Percentiles rank a stretch among this genome's conserved stretches.
phyloP scores from a whole-genome alignment of 1,284 basidiomycete species.

The Fomitopsis betulina region DNA sequence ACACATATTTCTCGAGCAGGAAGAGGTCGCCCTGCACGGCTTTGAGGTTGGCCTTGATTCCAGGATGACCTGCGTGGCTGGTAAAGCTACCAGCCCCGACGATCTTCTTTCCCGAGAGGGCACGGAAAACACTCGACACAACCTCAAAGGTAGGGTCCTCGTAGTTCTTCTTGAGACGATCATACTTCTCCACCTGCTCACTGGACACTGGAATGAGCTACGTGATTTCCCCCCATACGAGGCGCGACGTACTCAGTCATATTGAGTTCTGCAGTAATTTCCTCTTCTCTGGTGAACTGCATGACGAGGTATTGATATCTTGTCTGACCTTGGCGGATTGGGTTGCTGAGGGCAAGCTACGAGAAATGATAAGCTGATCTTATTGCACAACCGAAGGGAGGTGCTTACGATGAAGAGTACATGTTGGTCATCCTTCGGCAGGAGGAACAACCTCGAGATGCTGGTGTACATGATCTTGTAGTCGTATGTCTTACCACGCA shows the following conservation, averaged over 20 bases:
- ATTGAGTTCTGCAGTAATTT: constrained; percentile 94
- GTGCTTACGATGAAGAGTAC: constrained; percentile 85
- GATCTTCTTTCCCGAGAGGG: constrained; percentile 88
- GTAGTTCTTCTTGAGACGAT: constrained; percentile 87
- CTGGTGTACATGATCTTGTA: constrained; percentile 95
- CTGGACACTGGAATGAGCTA: constrained; percentile 30
- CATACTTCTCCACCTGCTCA: constrained; percentile 71
- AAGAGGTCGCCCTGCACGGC: constrained; percentile 97
- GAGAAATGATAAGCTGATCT: neutral
- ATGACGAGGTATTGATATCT: constrained; percentile 97
- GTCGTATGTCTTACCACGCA: constrained; percentile 98
- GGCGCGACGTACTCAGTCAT: constrained; percentile 73
- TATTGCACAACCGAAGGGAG: constrained; percentile 2
- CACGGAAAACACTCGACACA: constrained; percentile 92
- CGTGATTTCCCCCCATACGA: neutral
- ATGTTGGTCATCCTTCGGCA: constrained; percentile 97
- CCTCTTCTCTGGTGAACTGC: constrained; percentile 96
- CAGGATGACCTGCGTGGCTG: constrained; percentile 73
- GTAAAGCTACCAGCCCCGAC: constrained; percentile 77
- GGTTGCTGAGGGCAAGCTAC: constrained; percentile 84
- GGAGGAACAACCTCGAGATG: constrained; percentile 87
- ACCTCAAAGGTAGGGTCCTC: constrained; percentile 95
- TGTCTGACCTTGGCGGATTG: constrained; percentile 98
- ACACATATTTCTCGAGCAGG: constrained; percentile 95
- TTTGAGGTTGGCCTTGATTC: constrained; percentile 96